phyloP scores from a whole-genome alignment of 2,329 filamentous ascomycete species.

The Cercospora janseana region DNA sequence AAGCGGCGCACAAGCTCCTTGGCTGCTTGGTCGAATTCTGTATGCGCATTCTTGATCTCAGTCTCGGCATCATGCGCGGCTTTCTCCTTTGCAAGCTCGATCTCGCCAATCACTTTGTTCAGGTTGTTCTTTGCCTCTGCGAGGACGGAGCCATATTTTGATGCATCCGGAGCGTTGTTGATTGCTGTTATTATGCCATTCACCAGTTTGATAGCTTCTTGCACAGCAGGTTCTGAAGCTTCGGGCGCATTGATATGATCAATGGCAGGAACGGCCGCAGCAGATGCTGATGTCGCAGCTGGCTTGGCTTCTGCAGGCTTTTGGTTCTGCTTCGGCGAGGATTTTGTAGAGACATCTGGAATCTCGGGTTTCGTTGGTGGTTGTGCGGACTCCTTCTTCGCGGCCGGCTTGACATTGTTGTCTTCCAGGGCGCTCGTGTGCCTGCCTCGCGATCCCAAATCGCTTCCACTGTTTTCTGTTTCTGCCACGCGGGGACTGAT shows the following conservation, averaged over 20 bases:
- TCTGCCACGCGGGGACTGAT: constrained; percentile 76
- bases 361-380: constrained; percentile 30
- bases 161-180: constrained; percentile 77
- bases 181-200: constrained; percentile 94
- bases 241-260: constrained; percentile 73
- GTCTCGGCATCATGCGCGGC: constrained; percentile 70
- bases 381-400: constrained; percentile 27
- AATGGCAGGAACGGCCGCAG: constrained; percentile 60
- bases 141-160: constrained; percentile 75
- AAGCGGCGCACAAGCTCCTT: constrained; percentile 85
- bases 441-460: constrained; percentile 49
- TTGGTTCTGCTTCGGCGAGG: constrained; percentile 24
- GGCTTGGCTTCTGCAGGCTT: constrained; percentile 29
- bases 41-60: constrained; percentile 67
- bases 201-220: constrained; percentile 90
- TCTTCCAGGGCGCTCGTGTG: constrained; percentile 61
- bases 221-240: constrained; percentile 80
- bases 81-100: constrained; percentile 68
- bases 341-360: constrained; percentile 19
- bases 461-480: constrained; percentile 49
- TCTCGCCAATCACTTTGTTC: constrained; percentile 72
- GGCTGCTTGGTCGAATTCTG: constrained; percentile 82
- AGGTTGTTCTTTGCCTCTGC: constrained; percentile 83
- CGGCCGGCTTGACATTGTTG: constrained; percentile 48
- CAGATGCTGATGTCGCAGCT: constrained; percentile 46